Base-by-base conservation (phyloP, 73 alveolate genomes). In the Paramecium octaurelia region DNA sequence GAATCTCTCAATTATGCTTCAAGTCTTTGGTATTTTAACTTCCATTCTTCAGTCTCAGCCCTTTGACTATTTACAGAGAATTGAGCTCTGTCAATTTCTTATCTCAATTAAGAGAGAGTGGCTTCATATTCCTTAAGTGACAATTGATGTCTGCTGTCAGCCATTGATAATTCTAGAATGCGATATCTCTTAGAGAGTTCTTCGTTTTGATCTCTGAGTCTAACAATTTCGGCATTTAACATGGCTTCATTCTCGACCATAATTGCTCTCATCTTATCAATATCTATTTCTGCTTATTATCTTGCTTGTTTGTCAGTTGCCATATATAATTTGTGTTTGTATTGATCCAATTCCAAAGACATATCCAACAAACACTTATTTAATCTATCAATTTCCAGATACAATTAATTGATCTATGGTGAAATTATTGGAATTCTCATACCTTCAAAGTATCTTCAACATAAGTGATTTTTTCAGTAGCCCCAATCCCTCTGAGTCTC, bases 401-500 rank as follows among this genome's bases (percentile, higher is more conserved):
- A 80, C 36, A 80, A 46, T 80, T 80, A 80, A 48, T 80, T 80
- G 4, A 80, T 80, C 88, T 75, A 75, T 9, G 6, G 12, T 11
- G 9, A 71, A 7, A 75, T 29, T 6, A 34, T 34, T 16, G 14
- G 23, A 18, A 54, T 18, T n/a, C 23, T 23, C 4, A 16, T 75
- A 75, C 88, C 57, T 80, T 80, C 7, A 80, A 43, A 43, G 91
- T 80, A 43, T 80, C 91, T 42, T 80, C 91, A 14, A 80, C 91
- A 80, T 80, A 80, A n/a, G 73, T 46, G 23, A 80, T 42, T n/a
- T 80, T 80, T 24, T 80, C 91, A 24, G 76, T 80, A 29, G 57
- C 57, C 4, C 91, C 91, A 18, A 80, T 80, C 11, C 91, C 91
- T 42, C 91, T 40, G 2, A 80, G 12, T 80, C 91, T 80, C 91